phyloP scores from a whole-genome alignment of 2,329 filamentous ascomycete genomes.

The Beauveria varroae region DNA sequence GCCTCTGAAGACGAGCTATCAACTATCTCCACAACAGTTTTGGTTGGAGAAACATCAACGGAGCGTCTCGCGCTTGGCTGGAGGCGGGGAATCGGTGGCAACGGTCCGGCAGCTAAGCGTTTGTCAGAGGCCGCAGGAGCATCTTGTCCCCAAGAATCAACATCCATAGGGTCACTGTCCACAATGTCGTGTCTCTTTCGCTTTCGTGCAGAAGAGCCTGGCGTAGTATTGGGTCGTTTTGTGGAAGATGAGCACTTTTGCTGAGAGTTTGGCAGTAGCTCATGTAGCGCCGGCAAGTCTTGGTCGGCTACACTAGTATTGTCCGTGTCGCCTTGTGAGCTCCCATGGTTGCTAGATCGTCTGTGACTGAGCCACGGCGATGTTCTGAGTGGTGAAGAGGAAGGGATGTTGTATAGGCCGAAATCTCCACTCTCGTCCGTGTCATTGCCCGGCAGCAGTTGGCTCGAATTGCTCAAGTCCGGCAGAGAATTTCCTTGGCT shows the following conservation, averaged over 20 bases:
- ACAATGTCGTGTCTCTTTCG: slow-evolving; percentile 23
- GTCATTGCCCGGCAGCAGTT: slow-evolving; percentile 17
- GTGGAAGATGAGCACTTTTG: slow-evolving; percentile 8
- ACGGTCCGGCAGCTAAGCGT: neutral
- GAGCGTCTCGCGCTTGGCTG: neutral
- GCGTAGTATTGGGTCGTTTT: slow-evolving; percentile 20
- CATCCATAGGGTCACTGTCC: slow-evolving; percentile 25
- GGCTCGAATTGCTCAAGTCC: slow-evolving; percentile 29
- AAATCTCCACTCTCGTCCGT: slow-evolving; percentile 9
- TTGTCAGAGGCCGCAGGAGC: neutral
- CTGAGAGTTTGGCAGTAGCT: slow-evolving; percentile 21
- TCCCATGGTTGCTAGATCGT: slow-evolving; percentile 26
- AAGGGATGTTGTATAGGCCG: slow-evolving; percentile 18
- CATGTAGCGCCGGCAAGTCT: slow-evolving; percentile 30
- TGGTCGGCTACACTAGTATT: slow-evolving; percentile 29
- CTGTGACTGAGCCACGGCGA: slow-evolving; percentile 19
- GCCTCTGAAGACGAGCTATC: neutral
- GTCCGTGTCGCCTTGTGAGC: slow-evolving; percentile 28
- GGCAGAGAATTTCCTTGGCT: slow-evolving; percentile 35
- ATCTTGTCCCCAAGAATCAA: neutral
- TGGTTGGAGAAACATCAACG: neutral
- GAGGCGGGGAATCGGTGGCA: slow-evolving; percentile 9
- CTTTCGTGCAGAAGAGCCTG: slow-evolving; percentile 23
- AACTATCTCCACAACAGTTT: slow-evolving; percentile 1
- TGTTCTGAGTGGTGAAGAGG: slow-evolving; percentile 24